These are phyloP conservation scores for Rhododendron kiyosumense DNA, from an alignment of 148 eudicot species.

Conservation along the genomic window DNA sequence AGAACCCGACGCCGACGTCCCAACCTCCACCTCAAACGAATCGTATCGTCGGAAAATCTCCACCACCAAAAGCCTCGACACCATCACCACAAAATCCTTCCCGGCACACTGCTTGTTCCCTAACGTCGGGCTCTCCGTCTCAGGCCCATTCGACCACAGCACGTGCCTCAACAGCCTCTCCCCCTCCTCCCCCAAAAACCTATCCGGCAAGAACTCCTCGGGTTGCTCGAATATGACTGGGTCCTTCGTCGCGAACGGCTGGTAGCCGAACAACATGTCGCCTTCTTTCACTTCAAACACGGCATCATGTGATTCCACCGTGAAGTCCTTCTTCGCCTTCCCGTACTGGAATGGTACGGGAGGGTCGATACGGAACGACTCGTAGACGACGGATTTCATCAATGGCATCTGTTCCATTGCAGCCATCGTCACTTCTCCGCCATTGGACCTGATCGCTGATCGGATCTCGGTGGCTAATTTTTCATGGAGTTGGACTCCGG, in stretches of 20 bases:
- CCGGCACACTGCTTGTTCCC: constrained; percentile 76
- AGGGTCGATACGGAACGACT: constrained; percentile 63
- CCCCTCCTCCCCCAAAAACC: constrained; percentile 64
- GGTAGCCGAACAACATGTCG: constrained; percentile 66
- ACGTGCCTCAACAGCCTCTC: constrained; percentile 57
- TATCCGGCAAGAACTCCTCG: constrained; percentile 65
- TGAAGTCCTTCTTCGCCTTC: constrained; percentile 42
- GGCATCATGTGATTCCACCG: constrained; percentile 60
- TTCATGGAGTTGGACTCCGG: constrained; percentile 51
- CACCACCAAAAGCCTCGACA: constrained; percentile 54
- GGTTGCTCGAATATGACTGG: constrained; percentile 57
- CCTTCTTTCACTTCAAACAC: constrained; percentile 60
- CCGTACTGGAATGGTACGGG: constrained; percentile 67
- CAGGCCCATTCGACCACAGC: constrained; percentile 79
- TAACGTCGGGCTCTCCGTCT: constrained; percentile 42
- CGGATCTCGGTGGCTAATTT: constrained; percentile 53
- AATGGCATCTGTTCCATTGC: constrained; percentile 68
- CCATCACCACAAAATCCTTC: constrained; percentile 70
- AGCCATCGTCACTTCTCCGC: constrained; percentile 51
- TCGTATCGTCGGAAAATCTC: constrained; percentile 69
- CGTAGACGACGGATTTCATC: constrained; percentile 75
- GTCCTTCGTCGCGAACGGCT: constrained; percentile 73
- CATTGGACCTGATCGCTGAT: constrained; percentile 40
- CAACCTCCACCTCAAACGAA: constrained; percentile 63
- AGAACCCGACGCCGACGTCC: constrained; percentile 11